A percentile compares a stretch with the other conserved stretches of the same genome.
Evolutionary conservation across 78 protist species (phyloP).

Genomic region (Acrasis kona): DNA sequence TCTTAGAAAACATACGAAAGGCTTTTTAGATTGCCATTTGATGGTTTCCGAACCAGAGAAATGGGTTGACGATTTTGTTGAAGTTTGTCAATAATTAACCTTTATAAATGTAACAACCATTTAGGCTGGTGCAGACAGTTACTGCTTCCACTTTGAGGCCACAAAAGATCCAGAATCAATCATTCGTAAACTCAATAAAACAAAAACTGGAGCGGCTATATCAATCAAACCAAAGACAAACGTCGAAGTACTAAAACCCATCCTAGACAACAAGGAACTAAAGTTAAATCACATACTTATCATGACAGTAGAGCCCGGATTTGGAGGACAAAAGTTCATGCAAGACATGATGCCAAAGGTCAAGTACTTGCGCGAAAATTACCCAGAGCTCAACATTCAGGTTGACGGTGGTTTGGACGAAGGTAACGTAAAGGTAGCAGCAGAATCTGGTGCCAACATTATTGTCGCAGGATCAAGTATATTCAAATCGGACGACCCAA

Average conservation of each 20-base stretch:
- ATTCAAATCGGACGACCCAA: conserved; percentile 45
- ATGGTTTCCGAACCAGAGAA: conserved; percentile 89
- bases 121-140: conserved; percentile 71
- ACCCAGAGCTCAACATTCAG: conserved; percentile 83
- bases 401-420: conserved; percentile 96
- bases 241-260: conserved; percentile 15
- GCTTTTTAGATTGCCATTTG: conserved; percentile 91
- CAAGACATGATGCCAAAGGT: conserved; percentile 86
- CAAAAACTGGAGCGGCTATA: conserved; percentile 79
- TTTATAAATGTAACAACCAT: conserved; percentile 7
- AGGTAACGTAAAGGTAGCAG: conserved; percentile 67
- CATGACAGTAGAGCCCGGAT: conserved; percentile 99
- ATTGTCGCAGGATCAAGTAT: conserved; percentile 94
- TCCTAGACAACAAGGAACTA: not conserved
- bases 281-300: conserved; percentile 78
- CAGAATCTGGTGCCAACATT: conserved; percentile 93
- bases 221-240: conserved; percentile 91
- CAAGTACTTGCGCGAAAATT: conserved; percentile 28
- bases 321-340: conserved; percentile 97
- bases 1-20: conserved; percentile 71
- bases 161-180: conserved; percentile 7
- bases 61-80: conserved; percentile 73
- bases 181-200: conserved; percentile 27
- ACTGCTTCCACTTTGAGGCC: conserved; percentile 94
- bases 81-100: not conserved